A percentile compares a stretch with the other conserved stretches of the same genome.
phyloP scores from a whole-genome alignment of 1,284 basidiomycete genomes.

The Cryptococcus depauperatus region DNA sequence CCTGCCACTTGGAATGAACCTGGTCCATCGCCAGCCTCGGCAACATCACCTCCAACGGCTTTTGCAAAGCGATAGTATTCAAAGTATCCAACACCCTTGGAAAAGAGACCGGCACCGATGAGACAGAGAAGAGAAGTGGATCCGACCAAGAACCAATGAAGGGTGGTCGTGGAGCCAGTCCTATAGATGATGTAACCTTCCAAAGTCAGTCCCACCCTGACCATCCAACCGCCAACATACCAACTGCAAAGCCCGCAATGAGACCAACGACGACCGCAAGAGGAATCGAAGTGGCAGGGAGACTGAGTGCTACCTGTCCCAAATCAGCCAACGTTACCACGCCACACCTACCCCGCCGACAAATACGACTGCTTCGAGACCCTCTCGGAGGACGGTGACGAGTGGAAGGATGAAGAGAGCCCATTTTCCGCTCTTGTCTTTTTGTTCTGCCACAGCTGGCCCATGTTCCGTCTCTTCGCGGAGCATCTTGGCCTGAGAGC shows the following conservation, averaged over 20 bases:
- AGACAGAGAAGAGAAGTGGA: slow-evolving; percentile 85
- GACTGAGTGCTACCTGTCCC: slow-evolving; percentile 62
- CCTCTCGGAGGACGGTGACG: slow-evolving; percentile 85
- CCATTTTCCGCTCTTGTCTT: slow-evolving; percentile 58
- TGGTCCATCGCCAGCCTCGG: slow-evolving; percentile 54
- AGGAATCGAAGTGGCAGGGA: slow-evolving; percentile 73
- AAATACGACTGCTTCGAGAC: slow-evolving; percentile 86
- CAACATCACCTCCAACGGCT: slow-evolving; percentile 62
- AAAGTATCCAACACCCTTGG: slow-evolving; percentile 59
- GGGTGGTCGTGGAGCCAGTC: slow-evolving; percentile 44
- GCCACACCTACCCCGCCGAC: slow-evolving; percentile 64
- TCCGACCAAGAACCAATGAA: slow-evolving; percentile 68
- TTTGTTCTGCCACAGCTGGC: slow-evolving; percentile 2
- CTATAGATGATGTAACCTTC: slow-evolving; percentile 43
- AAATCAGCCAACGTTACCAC: neutral
- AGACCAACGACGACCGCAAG: slow-evolving; percentile 79
- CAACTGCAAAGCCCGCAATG: slow-evolving; percentile 60
- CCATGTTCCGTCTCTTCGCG: slow-evolving; percentile 6
- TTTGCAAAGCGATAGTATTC: slow-evolving; percentile 51
- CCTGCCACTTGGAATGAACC: slow-evolving; percentile 60
- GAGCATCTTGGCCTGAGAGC: slow-evolving; percentile 24
- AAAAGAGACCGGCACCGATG: slow-evolving; percentile 84
- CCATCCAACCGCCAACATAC: slow-evolving; percentile 14
- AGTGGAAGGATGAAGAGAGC: slow-evolving; percentile 77
- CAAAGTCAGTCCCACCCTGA: neutral